Conservation (phyloP, 192 early-diverging fungal genomes). For the Coemansia sp. region DNA sequence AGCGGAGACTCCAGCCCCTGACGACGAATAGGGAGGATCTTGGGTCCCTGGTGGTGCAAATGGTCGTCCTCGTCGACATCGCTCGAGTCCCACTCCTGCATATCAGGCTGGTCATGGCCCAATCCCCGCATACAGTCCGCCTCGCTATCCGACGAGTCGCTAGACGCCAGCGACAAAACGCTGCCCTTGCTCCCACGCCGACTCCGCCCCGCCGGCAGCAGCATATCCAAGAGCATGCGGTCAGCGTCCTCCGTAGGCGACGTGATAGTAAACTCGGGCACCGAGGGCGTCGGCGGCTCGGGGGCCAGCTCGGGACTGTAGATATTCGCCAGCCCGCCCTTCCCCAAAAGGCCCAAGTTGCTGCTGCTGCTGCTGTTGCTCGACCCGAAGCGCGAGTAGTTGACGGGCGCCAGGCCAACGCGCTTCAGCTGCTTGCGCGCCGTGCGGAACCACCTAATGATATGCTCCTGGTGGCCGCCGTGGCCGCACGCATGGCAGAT, state of each 20-base stretch:
- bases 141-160: neutral
- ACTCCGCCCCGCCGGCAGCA: neutral
- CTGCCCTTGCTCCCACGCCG: constrained; percentile 12
- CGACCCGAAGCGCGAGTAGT: constrained; percentile 8
- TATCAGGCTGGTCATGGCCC: neutral
- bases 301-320: neutral
- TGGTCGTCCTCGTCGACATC: constrained; percentile 37
- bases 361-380: constrained; percentile 37
- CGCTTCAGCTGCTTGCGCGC: constrained; percentile 37
- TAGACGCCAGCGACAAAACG: constrained; percentile 12
- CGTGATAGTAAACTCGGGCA: neutral
- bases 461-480: constrained; percentile 56
- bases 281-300: neutral
- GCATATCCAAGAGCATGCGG: neutral
- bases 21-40: neutral
- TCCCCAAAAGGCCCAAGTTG: constrained; percentile 12
- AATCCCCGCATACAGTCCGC: neutral
- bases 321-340: neutral
- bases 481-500: constrained; percentile 55
- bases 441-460: constrained; percentile 46
- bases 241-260: neutral
- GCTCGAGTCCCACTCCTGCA: constrained; percentile 23
- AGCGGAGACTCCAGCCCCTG: neutral
- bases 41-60: constrained; percentile 6
- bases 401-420: constrained; percentile 23